Evolutionary conservation across 2,329 filamentous ascomycete species (phyloP).

Genomic region (Curvularia lunata): DNA sequence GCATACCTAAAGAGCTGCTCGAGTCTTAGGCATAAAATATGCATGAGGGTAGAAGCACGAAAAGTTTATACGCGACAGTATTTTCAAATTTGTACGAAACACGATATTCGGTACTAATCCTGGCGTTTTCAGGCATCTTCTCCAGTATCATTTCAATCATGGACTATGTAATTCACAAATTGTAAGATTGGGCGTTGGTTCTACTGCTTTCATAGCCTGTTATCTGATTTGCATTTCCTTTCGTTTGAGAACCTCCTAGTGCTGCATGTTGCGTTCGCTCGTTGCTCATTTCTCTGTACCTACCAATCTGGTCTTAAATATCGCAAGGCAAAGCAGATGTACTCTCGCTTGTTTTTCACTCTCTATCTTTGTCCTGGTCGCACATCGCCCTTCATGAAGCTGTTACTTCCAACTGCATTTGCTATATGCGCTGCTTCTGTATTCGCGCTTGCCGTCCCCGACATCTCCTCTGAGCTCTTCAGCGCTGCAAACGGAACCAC

Average conservation of each 20-base stretch:
- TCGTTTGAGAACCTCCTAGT: not conserved
- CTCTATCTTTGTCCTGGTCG: not conserved
- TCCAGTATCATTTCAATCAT: constrained; percentile 1
- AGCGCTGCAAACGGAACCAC: not conserved
- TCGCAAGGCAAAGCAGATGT: not conserved
- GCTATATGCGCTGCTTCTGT: not conserved
- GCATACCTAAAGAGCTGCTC: constrained; percentile 72
- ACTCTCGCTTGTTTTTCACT: not conserved
- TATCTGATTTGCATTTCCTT: not conserved
- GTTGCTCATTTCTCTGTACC: not conserved
- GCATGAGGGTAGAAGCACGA: not conserved
- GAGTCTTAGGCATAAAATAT: constrained; percentile 10
- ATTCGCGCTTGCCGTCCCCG: not conserved
- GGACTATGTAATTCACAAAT: not conserved
- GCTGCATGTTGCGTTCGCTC: not conserved
- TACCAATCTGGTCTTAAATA: not conserved
- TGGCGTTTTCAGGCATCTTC: constrained; percentile 19
- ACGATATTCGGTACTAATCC: constrained; percentile 9
- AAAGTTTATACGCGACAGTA: constrained; percentile 3
- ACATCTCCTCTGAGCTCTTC: not conserved
- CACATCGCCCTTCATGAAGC: too few relatives aligned
- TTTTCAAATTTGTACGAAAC: constrained; percentile 1
- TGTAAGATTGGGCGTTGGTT: not conserved
- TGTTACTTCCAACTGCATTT: not conserved
- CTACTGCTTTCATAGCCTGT: not conserved